Evolutionary conservation across 495 filamentous ascomycete genomes (phyloP), one percentile per base, ranked within the genome.

Genomic region (Ascobolus immersus): DNA sequence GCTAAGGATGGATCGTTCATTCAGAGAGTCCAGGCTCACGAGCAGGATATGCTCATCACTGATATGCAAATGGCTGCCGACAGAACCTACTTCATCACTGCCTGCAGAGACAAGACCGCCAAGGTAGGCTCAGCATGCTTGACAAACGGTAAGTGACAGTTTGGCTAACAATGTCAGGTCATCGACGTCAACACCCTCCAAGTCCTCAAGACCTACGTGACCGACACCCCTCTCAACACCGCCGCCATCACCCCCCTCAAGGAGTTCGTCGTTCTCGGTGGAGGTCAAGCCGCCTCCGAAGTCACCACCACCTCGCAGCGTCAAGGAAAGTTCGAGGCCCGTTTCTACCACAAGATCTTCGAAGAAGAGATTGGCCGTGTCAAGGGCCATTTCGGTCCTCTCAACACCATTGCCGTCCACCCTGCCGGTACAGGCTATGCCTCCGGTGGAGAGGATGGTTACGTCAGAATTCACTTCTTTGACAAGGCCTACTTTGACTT

Each of bases 291-390:
- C 36, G 86, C 86, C 45, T 92, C 92, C 78, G 86, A 93, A 55
- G 86, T 96, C 53, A 96, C 86, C n/a, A 89, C 77, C 12, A 96
- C 86, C 25, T 72, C 71, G 18, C 69, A 77, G 8, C 67, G 86
- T 31, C 86, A 94, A 56, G 86, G 86, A 54, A 93, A 93, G 57
- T 96, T 96, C 62, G 86, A 96, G 54, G 89, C 86, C 17, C 67
- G 86, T 33, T 93, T 96, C 64, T 96, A 90, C 63, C 86, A 96
- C 68, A 91, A 84, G 62, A 69, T 96, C 47, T 93, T 96, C 54
- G 80, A 90, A 56, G 84, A 93, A 52, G 86, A 96, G 63, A 89
- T 93, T 52, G 89, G 86, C 40, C 69, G 86, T 54, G 86, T 96
- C 41, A 64, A 79, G 44, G 86, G 86, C 29, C 86, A 96, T 56